Evolutionary conservation across 176 grass and related monocot genomes (phyloP).

Genomic region (Thalia dealbata): DNA sequence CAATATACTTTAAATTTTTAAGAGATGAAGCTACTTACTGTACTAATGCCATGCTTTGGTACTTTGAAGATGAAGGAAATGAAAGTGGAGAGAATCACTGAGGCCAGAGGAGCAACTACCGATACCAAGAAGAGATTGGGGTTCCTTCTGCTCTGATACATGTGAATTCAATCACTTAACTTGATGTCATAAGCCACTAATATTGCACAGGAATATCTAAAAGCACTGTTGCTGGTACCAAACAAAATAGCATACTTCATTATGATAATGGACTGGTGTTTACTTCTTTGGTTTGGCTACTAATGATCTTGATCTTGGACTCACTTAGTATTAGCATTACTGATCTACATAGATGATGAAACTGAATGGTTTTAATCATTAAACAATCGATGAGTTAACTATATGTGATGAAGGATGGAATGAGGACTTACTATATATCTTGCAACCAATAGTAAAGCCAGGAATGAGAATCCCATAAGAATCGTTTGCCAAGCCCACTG

Average conservation of each 20-base stretch:
- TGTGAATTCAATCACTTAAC: neutral
- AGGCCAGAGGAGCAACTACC: conserved; percentile 70
- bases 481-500: conserved; percentile 91
- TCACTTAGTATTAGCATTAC: too few species aligned
- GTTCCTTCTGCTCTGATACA: conserved; percentile 45
- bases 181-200: neutral
- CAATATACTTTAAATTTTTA: neutral
- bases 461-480: conserved; percentile 73
- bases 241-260: neutral
- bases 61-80: conserved; percentile 57
- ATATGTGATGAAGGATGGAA: neutral
- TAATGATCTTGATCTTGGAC: too few species aligned
- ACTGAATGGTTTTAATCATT: neutral
- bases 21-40: conserved; percentile 36
- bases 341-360: neutral
- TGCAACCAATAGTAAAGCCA: conserved; percentile 62
- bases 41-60: conserved; percentile 43
- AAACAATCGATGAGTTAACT: neutral
- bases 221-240: neutral
- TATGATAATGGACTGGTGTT: too few species aligned
- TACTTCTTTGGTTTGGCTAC: too few species aligned
- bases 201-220: neutral
- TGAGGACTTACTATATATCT: conserved; percentile 71
- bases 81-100: conserved; percentile 76
- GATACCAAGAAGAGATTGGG: conserved; percentile 91